Percentiles rank a stretch among this genome's conserved stretches.
Evolutionary conservation across 768 basidiomycete species (phyloP).

Genomic region (Trametes maxima): DNA sequence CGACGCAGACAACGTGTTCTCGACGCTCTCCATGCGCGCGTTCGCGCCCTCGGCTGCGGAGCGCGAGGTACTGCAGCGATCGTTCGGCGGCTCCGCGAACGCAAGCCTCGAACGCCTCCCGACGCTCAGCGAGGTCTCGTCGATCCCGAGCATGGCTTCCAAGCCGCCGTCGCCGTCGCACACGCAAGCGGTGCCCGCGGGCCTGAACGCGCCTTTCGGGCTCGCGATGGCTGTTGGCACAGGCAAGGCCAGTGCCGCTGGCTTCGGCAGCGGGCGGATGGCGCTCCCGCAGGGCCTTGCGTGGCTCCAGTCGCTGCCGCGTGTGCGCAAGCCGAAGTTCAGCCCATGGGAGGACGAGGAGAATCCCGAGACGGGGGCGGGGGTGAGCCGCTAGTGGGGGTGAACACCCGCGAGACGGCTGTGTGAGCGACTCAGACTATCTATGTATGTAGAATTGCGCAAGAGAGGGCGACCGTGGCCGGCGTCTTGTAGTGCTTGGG

Average conservation of each 20-base stretch:
- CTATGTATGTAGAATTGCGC: conserved; percentile 20
- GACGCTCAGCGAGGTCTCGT: conserved; percentile 67
- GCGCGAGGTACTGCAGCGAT: conserved; percentile 81
- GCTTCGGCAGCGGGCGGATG: conserved; percentile 13
- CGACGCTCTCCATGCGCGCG: conserved; percentile 58
- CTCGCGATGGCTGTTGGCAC: too few relatives aligned
- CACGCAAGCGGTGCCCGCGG: conserved; percentile 41
- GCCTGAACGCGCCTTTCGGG: too few relatives aligned
- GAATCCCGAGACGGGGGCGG: conserved; percentile 15
- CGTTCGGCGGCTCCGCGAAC: conserved; percentile 73
- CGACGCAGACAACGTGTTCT: conserved; percentile 36
- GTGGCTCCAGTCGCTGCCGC: conserved; percentile 69
- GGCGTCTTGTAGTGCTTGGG: not conserved
- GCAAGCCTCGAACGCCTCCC: conserved; percentile 77
- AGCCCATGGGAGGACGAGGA: conserved; percentile 84
- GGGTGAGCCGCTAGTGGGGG: conserved; percentile 16
- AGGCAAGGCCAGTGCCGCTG: conserved; percentile 3
- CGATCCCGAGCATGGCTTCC: conserved; percentile 22
- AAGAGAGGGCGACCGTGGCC: conserved; percentile 2
- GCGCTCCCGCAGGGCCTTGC: conserved; percentile 49
- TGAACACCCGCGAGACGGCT: not conserved
- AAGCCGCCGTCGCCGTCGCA: conserved; percentile 70
- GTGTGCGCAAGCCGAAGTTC: conserved; percentile 66
- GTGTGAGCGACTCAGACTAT: conserved; percentile 10
- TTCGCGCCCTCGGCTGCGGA: conserved; percentile 89